A percentile compares a stretch with the other conserved stretches of the same genome.
Conservation (phyloP, 2,329 filamentous ascomycete genomes). For the Neoarthrinium moseri region DNA sequence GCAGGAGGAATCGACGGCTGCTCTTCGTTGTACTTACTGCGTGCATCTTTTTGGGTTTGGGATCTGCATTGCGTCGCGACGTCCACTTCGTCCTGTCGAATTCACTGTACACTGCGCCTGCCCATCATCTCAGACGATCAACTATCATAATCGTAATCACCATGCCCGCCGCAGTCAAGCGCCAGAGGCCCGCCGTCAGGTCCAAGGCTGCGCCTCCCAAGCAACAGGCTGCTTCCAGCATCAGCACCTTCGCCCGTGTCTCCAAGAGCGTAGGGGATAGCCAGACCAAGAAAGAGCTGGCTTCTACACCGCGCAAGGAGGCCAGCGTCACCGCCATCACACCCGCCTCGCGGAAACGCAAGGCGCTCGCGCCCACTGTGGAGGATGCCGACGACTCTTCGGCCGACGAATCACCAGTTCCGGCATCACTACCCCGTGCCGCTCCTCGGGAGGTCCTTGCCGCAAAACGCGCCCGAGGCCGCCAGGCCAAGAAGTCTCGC, state of each 20-base stretch:
- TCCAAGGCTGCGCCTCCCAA: constrained; percentile 22
- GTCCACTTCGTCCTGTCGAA: not conserved
- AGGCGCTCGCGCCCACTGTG: constrained; percentile 25
- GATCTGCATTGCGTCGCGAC: not conserved
- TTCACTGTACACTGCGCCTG: not conserved
- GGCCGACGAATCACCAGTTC: constrained; percentile 24
- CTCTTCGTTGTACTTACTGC: constrained; percentile 4
- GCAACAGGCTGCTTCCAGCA: constrained; percentile 30
- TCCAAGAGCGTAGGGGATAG: constrained; percentile 38
- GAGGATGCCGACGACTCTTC: constrained; percentile 27
- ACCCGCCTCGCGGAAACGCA: constrained; percentile 33
- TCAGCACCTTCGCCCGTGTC: constrained; percentile 45
- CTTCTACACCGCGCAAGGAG: constrained; percentile 30
- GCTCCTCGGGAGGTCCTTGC: constrained; percentile 11
- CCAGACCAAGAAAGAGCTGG: constrained; percentile 33
- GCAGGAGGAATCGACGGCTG: not conserved
- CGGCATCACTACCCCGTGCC: constrained; percentile 12
- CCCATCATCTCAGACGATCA: too few relatives aligned
- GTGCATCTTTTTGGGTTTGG: not conserved
- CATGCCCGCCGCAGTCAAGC: constrained; percentile 28
- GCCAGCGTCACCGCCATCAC: constrained; percentile 38
- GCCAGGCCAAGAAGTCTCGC: constrained; percentile 24
- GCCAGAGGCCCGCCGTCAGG: constrained; percentile 20
- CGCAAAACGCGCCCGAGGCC: constrained; percentile 25
- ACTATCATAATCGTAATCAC: constrained; percentile 13